Base-by-base conservation (phyloP, 2,329 filamentous ascomycete species). In the Rutstroemia sydowiana region DNA sequence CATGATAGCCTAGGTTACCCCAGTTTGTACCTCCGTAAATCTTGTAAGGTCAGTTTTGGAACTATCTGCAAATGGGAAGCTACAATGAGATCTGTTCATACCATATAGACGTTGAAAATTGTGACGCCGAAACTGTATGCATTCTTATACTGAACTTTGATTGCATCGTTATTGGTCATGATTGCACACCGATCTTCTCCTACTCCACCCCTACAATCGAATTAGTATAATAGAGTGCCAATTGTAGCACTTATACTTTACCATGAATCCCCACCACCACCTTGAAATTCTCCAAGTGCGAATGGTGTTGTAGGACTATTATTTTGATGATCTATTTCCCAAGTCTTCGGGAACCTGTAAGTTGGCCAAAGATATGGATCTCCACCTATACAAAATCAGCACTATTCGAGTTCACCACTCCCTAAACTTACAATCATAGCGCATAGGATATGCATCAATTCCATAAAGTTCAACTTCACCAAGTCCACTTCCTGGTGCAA, bases 101-200 rank as follows among this genome's bases (percentile, higher is more conserved):
- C 81, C 87, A 91, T 91, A 65, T 90, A 91, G 1, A 88, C 63
- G 59, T 83, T 90, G 51, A 88, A 71, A 7, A 92, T 78, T 0
- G 78, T 81, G 3, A 83, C 76, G 0, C 81, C 82, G 20, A 83
- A 78, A 31, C 79, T 79, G 46, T 83, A 78, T 48, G 82, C 74
- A 58, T 89, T 88, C 73, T 91, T 92, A 68, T 89, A 88, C 63
- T 89, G 88, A 0, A 92, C 82, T 14, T 87, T 74, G 54, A 85
- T 81, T 55, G 88, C 89, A 59, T 90, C 84, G n/a, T 82, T 72
- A 55, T 86, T 85, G 5, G 87, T 70, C 3, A 91, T 73, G 2
- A 73, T 70, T 2, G 77, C 72, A 59, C 88, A 93, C 53, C 82
- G 72, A 3, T 79, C 82, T 47, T 87, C 87, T 0, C 86, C 85